Percentiles rank a stretch among this genome's conserved stretches.
These are phyloP conservation scores for Dendrocalamus sinicus DNA, from an alignment of 176 grass and related monocot species.

Conservation along the genomic window DNA sequence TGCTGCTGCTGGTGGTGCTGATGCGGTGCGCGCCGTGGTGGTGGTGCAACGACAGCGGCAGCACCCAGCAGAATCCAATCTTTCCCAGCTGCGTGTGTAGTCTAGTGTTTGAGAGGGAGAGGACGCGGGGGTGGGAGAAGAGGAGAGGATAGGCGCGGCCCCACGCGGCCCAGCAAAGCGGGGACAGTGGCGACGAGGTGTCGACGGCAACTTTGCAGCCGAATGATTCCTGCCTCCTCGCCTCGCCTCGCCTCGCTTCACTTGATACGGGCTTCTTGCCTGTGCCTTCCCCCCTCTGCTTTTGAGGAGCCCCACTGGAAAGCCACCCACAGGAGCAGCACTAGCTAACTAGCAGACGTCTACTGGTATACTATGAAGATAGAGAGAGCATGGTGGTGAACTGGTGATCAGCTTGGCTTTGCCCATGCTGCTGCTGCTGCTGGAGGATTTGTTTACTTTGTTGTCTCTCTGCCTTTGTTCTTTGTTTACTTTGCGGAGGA, in stretches of 20 bases:
- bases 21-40: conserved; percentile 18
- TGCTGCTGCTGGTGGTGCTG: background rate
- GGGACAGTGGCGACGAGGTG: conserved; percentile 50
- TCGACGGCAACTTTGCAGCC: conserved; percentile 48
- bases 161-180: conserved; percentile 54
- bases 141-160: conserved; percentile 16
- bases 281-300: background rate
- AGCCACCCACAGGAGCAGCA: conserved; percentile 37
- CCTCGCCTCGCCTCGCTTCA: background rate
- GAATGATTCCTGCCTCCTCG: conserved; percentile 56
- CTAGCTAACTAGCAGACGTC: background rate
- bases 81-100: background rate
- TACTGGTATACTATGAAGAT: background rate
- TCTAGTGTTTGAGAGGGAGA: background rate
- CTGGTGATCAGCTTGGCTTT: background rate
- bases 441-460: background rate
- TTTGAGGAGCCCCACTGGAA: conserved; percentile 44
- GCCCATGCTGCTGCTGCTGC: background rate
- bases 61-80: conserved; percentile 16
- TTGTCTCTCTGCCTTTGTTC: background rate
- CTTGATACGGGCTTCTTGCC: background rate
- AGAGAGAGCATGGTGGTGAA: background rate
- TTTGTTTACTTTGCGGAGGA: conserved; percentile 12
- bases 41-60: conserved; percentile 46
- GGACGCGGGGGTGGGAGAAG: background rate